Percentiles rank a stretch among this genome's conserved stretches.
phyloP scores from a whole-genome alignment of 2,329 filamentous ascomycete genomes.

The Phaeosphaeria sp. region DNA sequence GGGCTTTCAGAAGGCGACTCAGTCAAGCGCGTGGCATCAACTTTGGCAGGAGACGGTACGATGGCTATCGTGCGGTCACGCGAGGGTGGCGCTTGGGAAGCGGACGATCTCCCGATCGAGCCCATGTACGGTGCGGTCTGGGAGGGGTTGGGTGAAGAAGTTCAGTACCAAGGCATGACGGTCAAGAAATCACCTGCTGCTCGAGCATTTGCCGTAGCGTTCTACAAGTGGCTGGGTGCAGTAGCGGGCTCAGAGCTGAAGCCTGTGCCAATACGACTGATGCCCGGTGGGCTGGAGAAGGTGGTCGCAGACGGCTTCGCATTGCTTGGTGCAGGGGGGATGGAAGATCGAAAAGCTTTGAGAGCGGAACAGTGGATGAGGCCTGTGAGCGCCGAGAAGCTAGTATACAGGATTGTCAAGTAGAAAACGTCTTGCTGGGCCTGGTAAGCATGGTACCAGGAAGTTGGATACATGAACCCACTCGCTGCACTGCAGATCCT shows the following conservation, averaged over 20 bases:
- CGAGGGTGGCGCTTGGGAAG: conserved; percentile 37
- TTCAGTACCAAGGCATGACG: conserved; percentile 47
- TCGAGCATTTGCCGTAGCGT: conserved; percentile 37
- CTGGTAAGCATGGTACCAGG: no score
- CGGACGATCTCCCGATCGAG: conserved; percentile 36
- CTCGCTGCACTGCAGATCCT: background rate
- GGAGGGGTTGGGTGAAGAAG: conserved; percentile 52
- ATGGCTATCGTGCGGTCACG: conserved; percentile 40
- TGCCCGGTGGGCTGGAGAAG: conserved; percentile 31
- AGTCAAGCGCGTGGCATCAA: conserved; percentile 39
- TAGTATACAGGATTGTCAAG: conserved; percentile 27
- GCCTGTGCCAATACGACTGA: conserved; percentile 39
- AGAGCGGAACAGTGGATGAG: conserved; percentile 45
- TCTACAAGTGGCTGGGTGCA: conserved; percentile 47
- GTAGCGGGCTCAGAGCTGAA: conserved; percentile 16
- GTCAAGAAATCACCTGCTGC: conserved; percentile 24
- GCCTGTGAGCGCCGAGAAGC: conserved; percentile 52
- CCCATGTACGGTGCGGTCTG: conserved; percentile 53
- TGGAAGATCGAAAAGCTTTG: conserved; percentile 26
- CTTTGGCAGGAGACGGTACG: conserved; percentile 31
- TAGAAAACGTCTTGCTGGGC: no score
- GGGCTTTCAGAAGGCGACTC: conserved; percentile 51
- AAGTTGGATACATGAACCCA: no score
- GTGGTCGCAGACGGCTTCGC: conserved; percentile 31
- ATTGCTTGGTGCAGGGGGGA: conserved; percentile 27